Percentiles rank a stretch among this genome's conserved stretches.
These are phyloP conservation scores for Cordia subcordata DNA, from an alignment of 257 asterid species.

Conservation along the genomic window DNA sequence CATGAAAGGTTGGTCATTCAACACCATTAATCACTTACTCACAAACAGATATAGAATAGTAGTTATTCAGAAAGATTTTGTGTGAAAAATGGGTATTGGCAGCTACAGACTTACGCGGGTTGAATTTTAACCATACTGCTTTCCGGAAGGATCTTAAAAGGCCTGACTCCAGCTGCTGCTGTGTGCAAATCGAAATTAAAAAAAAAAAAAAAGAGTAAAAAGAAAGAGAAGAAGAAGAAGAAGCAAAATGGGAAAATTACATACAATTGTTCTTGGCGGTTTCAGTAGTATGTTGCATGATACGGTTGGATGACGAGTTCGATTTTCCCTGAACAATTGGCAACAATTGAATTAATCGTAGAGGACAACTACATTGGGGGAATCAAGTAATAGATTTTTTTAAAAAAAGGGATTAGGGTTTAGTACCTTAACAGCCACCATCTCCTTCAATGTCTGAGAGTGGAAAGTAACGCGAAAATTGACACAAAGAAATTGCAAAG, in stretches of 20 bases:
- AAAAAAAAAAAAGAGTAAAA: conserved; percentile 6
- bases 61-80: no score
- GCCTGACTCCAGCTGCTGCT: conserved; percentile 22
- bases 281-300: conserved; percentile 28
- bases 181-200: conserved; percentile 4
- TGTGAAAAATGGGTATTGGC: neutral
- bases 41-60: neutral
- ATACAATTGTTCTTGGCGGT: conserved; percentile 36
- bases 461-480: no score
- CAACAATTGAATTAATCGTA: neutral
- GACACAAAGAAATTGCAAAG: no score
- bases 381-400: neutral
- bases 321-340: conserved; percentile 31
- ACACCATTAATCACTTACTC: neutral
- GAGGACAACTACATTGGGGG: neutral
- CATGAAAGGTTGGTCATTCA: no score
- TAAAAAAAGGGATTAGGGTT: neutral
- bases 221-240: neutral
- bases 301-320: conserved; percentile 20
- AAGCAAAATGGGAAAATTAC: neutral
- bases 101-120: conserved; percentile 32
- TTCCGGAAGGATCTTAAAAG: conserved; percentile 47
- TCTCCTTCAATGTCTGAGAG: neutral
- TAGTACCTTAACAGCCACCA: neutral
- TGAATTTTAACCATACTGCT: conserved; percentile 25